Conservation (phyloP, 108 stramenopile species). For the Mayamaea pseudoterrestris region DNA sequence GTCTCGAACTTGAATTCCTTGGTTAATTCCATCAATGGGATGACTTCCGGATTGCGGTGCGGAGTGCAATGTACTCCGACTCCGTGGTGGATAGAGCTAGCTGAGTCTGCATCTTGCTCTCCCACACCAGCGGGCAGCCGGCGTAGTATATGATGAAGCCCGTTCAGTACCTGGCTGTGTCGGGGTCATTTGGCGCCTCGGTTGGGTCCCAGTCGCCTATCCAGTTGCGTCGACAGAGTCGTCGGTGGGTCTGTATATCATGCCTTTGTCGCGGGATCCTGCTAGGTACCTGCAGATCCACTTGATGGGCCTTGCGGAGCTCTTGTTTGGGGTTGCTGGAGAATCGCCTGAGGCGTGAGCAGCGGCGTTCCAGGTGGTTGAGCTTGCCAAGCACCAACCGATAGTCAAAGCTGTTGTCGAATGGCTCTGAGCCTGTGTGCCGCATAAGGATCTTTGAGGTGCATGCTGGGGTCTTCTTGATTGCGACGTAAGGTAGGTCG, state of each 20-base stretch:
- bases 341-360: conserved; percentile 14
- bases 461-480: conserved; percentile 5
- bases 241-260: conserved; percentile 16
- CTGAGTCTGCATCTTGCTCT: conserved; percentile 8
- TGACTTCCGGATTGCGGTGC: conserved; percentile 10
- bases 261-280: conserved; percentile 13
- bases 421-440: not conserved
- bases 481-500: not conserved
- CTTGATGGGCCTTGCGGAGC: conserved; percentile 12
- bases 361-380: conserved; percentile 22
- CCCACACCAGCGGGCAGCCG: conserved; percentile 9
- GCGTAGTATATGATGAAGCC: conserved; percentile 8
- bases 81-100: conserved; percentile 17
- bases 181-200: not conserved
- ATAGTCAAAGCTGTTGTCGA: conserved; percentile 17
- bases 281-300: conserved; percentile 15
- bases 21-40: conserved; percentile 17
- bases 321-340: conserved; percentile 7
- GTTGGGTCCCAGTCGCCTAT: conserved; percentile 1
- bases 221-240: conserved; percentile 27
- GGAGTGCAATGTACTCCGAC: conserved; percentile 17
- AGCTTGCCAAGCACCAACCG: conserved; percentile 18
- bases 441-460: conserved; percentile 2
- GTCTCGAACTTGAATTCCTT: conserved; percentile 10
- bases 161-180: conserved; percentile 5